A percentile compares a stretch with the other conserved stretches of the same genome.
Conservation (phyloP, 176 grass and related monocot species). For the Aechmea fasciata region DNA sequence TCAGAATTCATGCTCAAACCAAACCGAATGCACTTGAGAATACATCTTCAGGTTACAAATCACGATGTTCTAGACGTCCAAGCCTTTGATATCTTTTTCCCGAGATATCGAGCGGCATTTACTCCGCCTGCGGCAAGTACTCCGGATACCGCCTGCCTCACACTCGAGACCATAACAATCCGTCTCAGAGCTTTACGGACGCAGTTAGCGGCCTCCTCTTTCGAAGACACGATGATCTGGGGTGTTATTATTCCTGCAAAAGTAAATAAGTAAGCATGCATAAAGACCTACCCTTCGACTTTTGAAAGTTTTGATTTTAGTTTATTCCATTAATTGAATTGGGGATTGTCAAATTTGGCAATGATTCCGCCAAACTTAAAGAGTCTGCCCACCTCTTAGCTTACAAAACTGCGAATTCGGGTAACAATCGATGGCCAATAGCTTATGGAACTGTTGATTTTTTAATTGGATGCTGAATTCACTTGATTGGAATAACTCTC, state of each 20-base stretch:
- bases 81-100: conserved; percentile 66
- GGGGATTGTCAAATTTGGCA: too few relatives aligned
- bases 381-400: too few relatives aligned
- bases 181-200: conserved; percentile 42
- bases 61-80: conserved; percentile 48
- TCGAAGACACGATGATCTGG: conserved; percentile 32
- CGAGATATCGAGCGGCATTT: conserved; percentile 49
- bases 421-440: too few relatives aligned
- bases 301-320: neutral
- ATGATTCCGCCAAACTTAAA: too few relatives aligned
- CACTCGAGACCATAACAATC: conserved; percentile 54
- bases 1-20: too few relatives aligned
- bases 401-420: too few relatives aligned
- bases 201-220: conserved; percentile 47
- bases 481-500: too few relatives aligned
- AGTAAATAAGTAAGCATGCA: neutral
- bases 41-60: neutral
- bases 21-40: too few relatives aligned
- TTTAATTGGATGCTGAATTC: too few relatives aligned
- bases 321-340: too few relatives aligned
- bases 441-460: too few relatives aligned
- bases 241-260: conserved; percentile 26
- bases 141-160: conserved; percentile 58
- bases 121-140: conserved; percentile 56
- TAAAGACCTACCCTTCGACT: too few relatives aligned